These are phyloP conservation scores for Malus hybrid DNA, from an alignment of 331 rosid species.

Conservation along the genomic window DNA sequence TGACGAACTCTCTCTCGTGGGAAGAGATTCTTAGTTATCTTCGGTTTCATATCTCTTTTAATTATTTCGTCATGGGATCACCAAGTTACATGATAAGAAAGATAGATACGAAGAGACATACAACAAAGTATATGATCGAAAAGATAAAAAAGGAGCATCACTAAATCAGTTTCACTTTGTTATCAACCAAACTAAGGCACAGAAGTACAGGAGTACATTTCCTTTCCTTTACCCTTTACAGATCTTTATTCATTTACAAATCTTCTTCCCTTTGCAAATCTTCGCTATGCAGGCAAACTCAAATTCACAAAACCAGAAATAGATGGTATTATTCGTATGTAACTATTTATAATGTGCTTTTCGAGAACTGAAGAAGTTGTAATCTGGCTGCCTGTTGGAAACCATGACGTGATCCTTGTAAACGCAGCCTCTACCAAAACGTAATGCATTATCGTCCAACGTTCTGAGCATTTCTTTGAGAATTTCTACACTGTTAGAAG, in stretches of 20 bases:
- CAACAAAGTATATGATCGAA: not conserved
- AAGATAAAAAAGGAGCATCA: not conserved
- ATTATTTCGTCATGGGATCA: too few relatives aligned
- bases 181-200: not conserved
- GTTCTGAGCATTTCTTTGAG: slow-evolving; percentile 5
- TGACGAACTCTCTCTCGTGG: not conserved
- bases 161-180: not conserved
- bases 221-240: not conserved
- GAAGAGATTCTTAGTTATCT: not conserved
- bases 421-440: slow-evolving; percentile 5
- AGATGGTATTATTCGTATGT: not conserved
- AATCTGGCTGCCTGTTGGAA: slow-evolving; percentile 11
- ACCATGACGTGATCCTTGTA: slow-evolving; percentile 5
- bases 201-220: not conserved
- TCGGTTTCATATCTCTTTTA: too few relatives aligned
- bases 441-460: slow-evolving; percentile 1
- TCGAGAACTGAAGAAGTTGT: slow-evolving; percentile 9
- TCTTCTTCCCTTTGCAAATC: not conserved
- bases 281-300: not conserved
- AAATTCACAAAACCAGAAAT: not conserved
- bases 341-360: not conserved
- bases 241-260: not conserved
- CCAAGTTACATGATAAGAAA: not conserved
- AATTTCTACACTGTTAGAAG: slow-evolving; percentile 1
- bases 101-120: not conserved